Evolutionary conservation across 2,329 filamentous ascomycete genomes (phyloP), one percentile per base, ranked within the genome.

Genomic region (Xylaria sp.): DNA sequence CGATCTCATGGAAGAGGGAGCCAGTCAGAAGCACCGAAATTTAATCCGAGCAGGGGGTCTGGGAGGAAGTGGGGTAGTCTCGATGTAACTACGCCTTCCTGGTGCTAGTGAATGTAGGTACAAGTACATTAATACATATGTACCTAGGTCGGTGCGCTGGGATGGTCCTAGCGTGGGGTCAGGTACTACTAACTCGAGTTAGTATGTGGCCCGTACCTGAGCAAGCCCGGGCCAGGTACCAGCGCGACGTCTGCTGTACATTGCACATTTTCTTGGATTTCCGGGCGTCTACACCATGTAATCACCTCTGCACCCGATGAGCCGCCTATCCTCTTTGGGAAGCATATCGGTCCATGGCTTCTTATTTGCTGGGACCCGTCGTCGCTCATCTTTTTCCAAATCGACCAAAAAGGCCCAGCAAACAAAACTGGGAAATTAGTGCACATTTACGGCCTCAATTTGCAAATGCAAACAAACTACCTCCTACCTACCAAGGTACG

Each of bases 11-110:
- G 30, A 53, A 7, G 10, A 54, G 19, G 51, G 39, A 55, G 44
- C 56, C 37, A 63, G 59, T 56, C 47, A 63, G 61, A 59, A 46
- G 5, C 10, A 46, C 42, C 42, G 42, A 46, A 59, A 61, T 35
- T 52, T 59, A 44, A 53, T 50, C 55, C 30, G 37, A 47, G 10
- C 52, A 59, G 59, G 59, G 56, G 35, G 23, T 6, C 3, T 8
- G 8, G 13, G 37, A 48, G 52, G n/a, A 51, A 59, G 59, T 54
- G 55, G 61, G 59, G 34, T 52, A 19, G 3, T 1, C 13, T 44
- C 23, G 16, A 55, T 54, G 52, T 60, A 60, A 35, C 23, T 42
- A 42, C 37, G 11, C 13, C 19, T 30, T 5, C 8, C 10, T 35
- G 13, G 6, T 51, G 10, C 34, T 23, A 23, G 8, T n/a, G 16